phyloP scores from a whole-genome alignment of 2,329 filamentous ascomycete species.

The Colletotrichum nymphaeae region DNA sequence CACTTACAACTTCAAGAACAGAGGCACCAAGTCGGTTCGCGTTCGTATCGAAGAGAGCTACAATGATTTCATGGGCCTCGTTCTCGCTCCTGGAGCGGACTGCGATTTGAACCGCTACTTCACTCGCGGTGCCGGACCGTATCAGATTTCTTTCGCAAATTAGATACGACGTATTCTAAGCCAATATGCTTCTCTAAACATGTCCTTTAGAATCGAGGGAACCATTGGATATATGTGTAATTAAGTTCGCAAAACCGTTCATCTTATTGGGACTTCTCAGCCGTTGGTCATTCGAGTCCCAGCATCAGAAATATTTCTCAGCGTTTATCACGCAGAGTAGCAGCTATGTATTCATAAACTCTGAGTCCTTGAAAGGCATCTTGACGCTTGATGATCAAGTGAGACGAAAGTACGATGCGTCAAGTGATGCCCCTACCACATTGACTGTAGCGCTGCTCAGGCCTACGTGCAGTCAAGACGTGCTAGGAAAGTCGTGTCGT shows the following conservation, averaged over 20 bases:
- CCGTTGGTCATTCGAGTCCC: too few species aligned
- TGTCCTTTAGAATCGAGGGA: too few species aligned
- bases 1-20: constrained; percentile 11
- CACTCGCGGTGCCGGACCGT: background rate
- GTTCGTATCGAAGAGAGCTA: background rate
- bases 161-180: background rate
- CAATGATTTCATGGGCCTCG: background rate
- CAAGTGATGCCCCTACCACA: background rate
- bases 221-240: too few species aligned
- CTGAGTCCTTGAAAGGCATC: background rate
- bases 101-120: background rate
- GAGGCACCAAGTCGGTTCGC: background rate
- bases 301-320: too few species aligned
- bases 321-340: too few species aligned
- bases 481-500: background rate
- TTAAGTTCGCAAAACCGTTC: too few species aligned
- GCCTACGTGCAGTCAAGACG: background rate
- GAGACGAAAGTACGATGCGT: background rate
- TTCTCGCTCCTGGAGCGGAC: background rate
- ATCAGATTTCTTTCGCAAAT: constrained; percentile 4
- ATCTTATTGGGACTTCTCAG: too few species aligned
- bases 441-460: too few species aligned
- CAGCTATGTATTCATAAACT: background rate
- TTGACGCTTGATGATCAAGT: background rate
- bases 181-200: too few species aligned